These are phyloP conservation scores for Jatropha curcas DNA, from an alignment of 345 rosid genomes.

Conservation along the genomic window DNA sequence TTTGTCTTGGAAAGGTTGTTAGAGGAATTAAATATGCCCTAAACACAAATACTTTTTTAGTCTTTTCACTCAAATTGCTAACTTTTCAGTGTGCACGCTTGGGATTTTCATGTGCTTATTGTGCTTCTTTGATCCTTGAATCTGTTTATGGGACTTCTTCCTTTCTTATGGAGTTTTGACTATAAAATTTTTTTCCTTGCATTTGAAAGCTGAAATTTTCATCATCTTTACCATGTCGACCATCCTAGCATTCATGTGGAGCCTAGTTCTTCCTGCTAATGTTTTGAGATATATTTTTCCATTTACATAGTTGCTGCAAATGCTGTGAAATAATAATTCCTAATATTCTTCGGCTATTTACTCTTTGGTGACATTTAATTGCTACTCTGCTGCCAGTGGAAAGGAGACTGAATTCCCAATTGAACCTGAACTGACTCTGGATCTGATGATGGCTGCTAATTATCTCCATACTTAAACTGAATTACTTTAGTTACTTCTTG, in stretches of 20 bases:
- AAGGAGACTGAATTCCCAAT: constrained; percentile 67
- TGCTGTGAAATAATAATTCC: too few species aligned
- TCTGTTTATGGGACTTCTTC: neutral
- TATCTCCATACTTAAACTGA: constrained; percentile 59
- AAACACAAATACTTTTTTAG: neutral
- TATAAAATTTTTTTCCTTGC: neutral
- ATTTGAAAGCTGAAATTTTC: neutral
- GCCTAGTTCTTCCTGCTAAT: neutral
- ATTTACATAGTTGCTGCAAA: neutral
- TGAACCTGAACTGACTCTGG: constrained; percentile 70
- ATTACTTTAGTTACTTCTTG: constrained; percentile 8
- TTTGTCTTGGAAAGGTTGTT: neutral
- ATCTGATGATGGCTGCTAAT: constrained; percentile 80
- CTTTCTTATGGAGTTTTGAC: neutral
- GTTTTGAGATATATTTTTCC: neutral
- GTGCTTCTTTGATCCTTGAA: neutral
- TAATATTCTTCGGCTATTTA: neutral
- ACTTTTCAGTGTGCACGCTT: neutral
- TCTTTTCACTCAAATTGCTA: neutral
- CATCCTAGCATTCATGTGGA: neutral
- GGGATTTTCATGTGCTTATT: neutral
- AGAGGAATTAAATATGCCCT: neutral
- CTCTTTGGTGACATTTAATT: constrained; percentile 7
- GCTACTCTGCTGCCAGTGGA: constrained; percentile 39
- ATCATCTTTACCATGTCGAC: neutral